phyloP scores from a whole-genome alignment of 805 yeast genomes.

The Ascoidea rubescens region DNA sequence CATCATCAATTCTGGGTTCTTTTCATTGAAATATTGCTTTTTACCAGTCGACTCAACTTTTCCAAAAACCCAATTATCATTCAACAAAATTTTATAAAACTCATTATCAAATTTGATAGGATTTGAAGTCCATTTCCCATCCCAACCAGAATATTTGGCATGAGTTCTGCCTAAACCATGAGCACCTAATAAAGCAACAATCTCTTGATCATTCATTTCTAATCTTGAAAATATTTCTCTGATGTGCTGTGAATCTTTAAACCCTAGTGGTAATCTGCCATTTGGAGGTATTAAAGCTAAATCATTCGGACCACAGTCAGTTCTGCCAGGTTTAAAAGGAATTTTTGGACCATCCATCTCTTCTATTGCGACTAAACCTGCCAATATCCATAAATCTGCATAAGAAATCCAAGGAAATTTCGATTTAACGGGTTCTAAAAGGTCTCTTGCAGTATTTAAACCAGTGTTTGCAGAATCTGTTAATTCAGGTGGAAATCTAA shows the following conservation, averaged over 20 bases:
- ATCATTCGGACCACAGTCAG: constrained; percentile 25
- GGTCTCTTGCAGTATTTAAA: constrained; percentile 26
- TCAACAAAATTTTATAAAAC: constrained; percentile 22
- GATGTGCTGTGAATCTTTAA: constrained; percentile 29
- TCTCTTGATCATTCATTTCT: constrained; percentile 33
- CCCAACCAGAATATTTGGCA: constrained; percentile 32
- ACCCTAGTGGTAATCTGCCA: constrained; percentile 38
- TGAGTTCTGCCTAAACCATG: constrained; percentile 37
- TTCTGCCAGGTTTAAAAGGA: constrained; percentile 36
- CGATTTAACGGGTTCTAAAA: constrained; percentile 24
- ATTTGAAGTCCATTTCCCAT: constrained; percentile 31
- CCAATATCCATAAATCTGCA: constrained; percentile 39
- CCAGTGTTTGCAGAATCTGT: constrained; percentile 35
- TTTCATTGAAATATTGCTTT: constrained; percentile 23
- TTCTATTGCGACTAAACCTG: constrained; percentile 36
- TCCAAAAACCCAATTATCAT: constrained; percentile 17
- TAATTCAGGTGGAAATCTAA: constrained; percentile 33
- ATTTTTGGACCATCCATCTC: constrained; percentile 35
- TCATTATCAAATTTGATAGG: constrained; percentile 29
- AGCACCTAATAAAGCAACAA: constrained; percentile 33
- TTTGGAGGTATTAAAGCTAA: constrained; percentile 25
- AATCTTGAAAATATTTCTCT: constrained; percentile 30
- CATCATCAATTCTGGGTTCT: constrained; percentile 28
- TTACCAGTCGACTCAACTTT: constrained; percentile 28
- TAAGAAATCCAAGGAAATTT: constrained; percentile 31